phyloP scores from a whole-genome alignment of 2,329 filamentous ascomycete species.

The Colletotrichum sp. region DNA sequence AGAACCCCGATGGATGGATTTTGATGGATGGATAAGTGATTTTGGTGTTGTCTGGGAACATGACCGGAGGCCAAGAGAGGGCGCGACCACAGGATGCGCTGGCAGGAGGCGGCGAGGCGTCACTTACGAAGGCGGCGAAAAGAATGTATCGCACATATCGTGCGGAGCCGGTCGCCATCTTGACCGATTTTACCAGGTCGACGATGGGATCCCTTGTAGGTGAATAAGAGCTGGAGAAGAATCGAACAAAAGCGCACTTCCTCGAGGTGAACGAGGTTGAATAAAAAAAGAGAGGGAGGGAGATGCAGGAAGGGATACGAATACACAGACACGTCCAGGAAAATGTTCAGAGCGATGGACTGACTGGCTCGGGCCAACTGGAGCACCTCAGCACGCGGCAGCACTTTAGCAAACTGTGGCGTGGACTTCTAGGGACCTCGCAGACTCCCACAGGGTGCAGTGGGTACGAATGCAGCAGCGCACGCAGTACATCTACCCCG shows the following conservation, averaged over 20 bases:
- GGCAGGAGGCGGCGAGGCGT: not conserved
- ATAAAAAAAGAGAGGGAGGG: constrained; percentile 14
- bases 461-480: constrained; percentile 13
- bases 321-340: constrained; percentile 7
- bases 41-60: not conserved
- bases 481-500: not conserved
- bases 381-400: not conserved
- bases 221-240: constrained; percentile 10
- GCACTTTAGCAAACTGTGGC: not conserved
- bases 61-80: not conserved
- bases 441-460: constrained; percentile 4
- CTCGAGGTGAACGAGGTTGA: constrained; percentile 14
- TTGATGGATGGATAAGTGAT: not conserved
- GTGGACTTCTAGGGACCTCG: not conserved
- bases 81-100: not conserved
- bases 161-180: constrained; percentile 71
- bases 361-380: not conserved
- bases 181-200: constrained; percentile 27
- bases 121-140: constrained; percentile 81
- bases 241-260: not conserved
- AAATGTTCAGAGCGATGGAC: constrained; percentile 2
- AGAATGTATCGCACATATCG: constrained; percentile 80
- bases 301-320: not conserved
- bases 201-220: not conserved
- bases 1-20: constrained; percentile 1